Base-by-base conservation (phyloP, 148 eudicot genomes). In the Dysphania ambrosioides region DNA sequence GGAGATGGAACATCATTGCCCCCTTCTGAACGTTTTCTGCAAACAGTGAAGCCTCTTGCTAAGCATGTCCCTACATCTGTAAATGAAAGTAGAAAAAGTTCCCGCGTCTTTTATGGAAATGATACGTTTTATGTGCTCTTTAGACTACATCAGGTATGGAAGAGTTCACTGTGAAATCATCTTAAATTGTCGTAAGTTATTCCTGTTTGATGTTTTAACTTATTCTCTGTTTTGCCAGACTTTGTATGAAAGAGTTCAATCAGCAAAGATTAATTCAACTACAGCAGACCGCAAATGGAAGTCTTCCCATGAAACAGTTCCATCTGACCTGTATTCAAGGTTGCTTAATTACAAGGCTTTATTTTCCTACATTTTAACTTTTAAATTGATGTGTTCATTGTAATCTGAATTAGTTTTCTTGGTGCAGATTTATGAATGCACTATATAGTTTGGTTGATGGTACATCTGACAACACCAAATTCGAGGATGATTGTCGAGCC, bases 401-500 rank as follows among this genome's bases (percentile, higher is more conserved):
- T 77, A 57, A 66, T 26, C 56, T 55, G 62, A 75, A 42, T 68
- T 64, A 29, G 10, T 36, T 58, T 57, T n/a, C 38, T 15, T 77
- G 58, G 56, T 76, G 42, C 88, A 94, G 98, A 79, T 92, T 94
- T 77, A 81, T 85, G 83, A 82, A 81, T 84, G 88, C 93, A 12
- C 89, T 94, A 30, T 83, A 86, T 79, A 87, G 86, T 77, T 78
- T 94, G 79, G 91, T 94, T 40, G 87, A 88, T 77, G 98, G 98
- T 47, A 85, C 96, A 69, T 86, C 88, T 36, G 97, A 94, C 74
- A 94, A 87, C 81, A 71, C 89, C 69, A 94, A 92, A 83, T 94
- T 87, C 74, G 98, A 94, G 86, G 98, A 94, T 82, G 98, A 94
- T 67, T 94, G 98, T 76, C 91, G 96, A 66, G 88, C 96, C 66